Evolutionary conservation across 768 basidiomycete species (phyloP).

Genomic region (Mycena albidolilacea): DNA sequence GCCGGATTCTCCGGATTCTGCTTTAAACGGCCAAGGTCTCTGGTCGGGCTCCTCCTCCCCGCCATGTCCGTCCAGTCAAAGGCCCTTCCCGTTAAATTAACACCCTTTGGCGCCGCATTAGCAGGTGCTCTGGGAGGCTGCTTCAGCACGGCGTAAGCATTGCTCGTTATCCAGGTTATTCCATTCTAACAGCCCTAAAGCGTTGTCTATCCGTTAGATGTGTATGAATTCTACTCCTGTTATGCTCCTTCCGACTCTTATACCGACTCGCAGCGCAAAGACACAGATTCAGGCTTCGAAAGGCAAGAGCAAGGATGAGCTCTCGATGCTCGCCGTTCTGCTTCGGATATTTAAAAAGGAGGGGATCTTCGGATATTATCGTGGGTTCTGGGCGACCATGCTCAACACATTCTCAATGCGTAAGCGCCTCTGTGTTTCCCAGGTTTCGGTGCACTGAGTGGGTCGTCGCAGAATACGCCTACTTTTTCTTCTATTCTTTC

Average conservation of each 20-base stretch:
- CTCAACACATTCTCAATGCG: slow-evolving; percentile 98
- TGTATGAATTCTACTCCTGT: slow-evolving; percentile 63
- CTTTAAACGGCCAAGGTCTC: slow-evolving; percentile 27
- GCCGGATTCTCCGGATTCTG: not conserved
- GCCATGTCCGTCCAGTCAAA: slow-evolving; percentile 68
- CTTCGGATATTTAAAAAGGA: slow-evolving; percentile 83
- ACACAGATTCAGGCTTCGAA: slow-evolving; percentile 91
- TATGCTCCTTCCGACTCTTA: slow-evolving; percentile 28
- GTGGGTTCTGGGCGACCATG: slow-evolving; percentile 97
- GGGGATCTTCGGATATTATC: slow-evolving; percentile 87
- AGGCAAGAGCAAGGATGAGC: slow-evolving; percentile 66
- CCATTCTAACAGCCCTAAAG: slow-evolving; percentile 55
- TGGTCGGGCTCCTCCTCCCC: slow-evolving; percentile 17
- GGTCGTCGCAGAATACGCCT: slow-evolving; percentile 86
- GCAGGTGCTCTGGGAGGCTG: slow-evolving; percentile 95
- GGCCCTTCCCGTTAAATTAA: slow-evolving; percentile 70
- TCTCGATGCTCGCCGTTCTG: slow-evolving; percentile 76
- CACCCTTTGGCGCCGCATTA: slow-evolving; percentile 90
- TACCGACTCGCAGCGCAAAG: slow-evolving; percentile 75
- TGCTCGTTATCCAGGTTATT: slow-evolving; percentile 9
- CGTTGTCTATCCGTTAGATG: slow-evolving; percentile 95
- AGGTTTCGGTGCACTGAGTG: not conserved
- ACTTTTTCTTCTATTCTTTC: slow-evolving; percentile 99
- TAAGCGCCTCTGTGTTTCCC: slow-evolving; percentile 58
- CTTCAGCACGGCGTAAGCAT: slow-evolving; percentile 90